Evolutionary conservation across 1,139 yeast genomes (phyloP).

Genomic region (Kluyveromyces sp.): DNA sequence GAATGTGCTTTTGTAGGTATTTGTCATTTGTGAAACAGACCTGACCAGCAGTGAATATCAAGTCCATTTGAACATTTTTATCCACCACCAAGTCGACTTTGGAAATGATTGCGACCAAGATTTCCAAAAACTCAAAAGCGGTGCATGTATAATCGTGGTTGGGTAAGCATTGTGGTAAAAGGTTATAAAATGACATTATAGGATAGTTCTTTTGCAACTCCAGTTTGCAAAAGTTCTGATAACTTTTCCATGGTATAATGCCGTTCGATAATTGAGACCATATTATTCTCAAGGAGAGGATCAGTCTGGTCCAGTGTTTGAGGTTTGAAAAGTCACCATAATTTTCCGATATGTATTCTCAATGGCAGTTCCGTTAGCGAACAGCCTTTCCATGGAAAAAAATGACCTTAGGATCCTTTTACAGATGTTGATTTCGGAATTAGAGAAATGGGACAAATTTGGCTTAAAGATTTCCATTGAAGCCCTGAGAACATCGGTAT

Average conservation of each 20-base stretch:
- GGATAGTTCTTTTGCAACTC: slow-evolving; percentile 22
- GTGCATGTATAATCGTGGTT: slow-evolving; percentile 30
- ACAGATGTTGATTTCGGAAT: slow-evolving; percentile 21
- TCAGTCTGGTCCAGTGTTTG: slow-evolving; percentile 21
- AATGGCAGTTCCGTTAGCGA: slow-evolving; percentile 25
- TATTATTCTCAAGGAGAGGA: slow-evolving; percentile 24
- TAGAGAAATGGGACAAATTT: slow-evolving; percentile 28
- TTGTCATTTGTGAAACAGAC: slow-evolving; percentile 15
- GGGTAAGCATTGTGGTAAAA: slow-evolving; percentile 27
- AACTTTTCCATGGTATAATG: slow-evolving; percentile 31
- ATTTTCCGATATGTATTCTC: slow-evolving; percentile 15
- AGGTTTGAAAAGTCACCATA: slow-evolving; percentile 11
- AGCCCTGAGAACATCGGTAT: slow-evolving; percentile 10
- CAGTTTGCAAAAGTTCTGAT: slow-evolving; percentile 20
- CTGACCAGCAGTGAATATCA: slow-evolving; percentile 32
- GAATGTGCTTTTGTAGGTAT: slow-evolving; percentile 8
- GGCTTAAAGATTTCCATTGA: slow-evolving; percentile 30
- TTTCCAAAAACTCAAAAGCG: slow-evolving; percentile 30
- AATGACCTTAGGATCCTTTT: slow-evolving; percentile 20
- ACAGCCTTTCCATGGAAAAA: slow-evolving; percentile 33
- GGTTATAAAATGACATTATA: slow-evolving; percentile 27
- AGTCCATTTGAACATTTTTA: slow-evolving; percentile 24
- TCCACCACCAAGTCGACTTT: slow-evolving; percentile 28
- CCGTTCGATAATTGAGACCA: slow-evolving; percentile 31
- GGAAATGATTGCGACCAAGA: slow-evolving; percentile 26